Base-by-base conservation (phyloP, 345 rosid species). In the Punica granatum region DNA sequence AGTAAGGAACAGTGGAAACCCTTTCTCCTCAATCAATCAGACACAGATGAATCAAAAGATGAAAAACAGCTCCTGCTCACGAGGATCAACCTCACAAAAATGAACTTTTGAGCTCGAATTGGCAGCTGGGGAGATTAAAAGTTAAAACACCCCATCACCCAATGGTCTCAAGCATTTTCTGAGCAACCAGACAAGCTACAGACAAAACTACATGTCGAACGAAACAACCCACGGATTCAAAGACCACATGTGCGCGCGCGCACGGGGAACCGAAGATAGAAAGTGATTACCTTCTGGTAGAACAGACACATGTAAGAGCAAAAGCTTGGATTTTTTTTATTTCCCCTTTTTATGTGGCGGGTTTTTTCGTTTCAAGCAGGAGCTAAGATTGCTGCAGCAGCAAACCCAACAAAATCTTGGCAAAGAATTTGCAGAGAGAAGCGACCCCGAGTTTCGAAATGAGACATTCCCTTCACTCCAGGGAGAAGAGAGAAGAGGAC, bases 391-490 rank as follows among this genome's bases (percentile, higher is more conserved):
- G 66, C 28, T 21, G 61, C 44, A 26, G 44, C 66, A 41, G 60
- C 60, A 35, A 15, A 63, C 46, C 49, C 49, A 63, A 63, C 46
- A 37, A 39, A 39, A 25, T 14, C 19, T 63, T 23, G 41, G 26
- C 16, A 51, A 23, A 9, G 67, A 64, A 39, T 28, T 39, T 53
- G 73, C 73, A 70, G 56, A 64, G 48, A 3, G 3, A 30, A 39
- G 67, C 39, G 26, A 30, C 7, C 42, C 36, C 37, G 7, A 37
- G 4, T n/a, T 31, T 63, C 23, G 67, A 37, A 63, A 39, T 31
- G 48, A 32, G 67, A 63, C 73, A 63, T 70, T 63, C 73, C 73
- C 31, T 41, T 13, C 21, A 19, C n/a, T 16, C 46, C 2, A 34
- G 25, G 42, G 65, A 18, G 43, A 15, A 61, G 28, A 46, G 58